Base-by-base conservation (phyloP, 169 alveolate genomes). In the Cryptosporidium muris region DNA sequence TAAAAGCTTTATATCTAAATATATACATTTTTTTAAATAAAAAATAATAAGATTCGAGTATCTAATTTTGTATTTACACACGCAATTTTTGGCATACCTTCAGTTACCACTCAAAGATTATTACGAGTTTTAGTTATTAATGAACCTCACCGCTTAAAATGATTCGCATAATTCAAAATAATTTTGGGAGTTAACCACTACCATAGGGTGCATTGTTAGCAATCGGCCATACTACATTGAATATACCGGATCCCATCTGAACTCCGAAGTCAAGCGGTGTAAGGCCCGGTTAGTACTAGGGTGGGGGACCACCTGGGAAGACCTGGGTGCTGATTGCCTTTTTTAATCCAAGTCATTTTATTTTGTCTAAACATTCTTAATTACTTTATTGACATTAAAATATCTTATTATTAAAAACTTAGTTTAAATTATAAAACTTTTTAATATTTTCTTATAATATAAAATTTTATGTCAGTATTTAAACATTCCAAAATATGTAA, bases 241-340 rank as follows among this genome's bases (percentile, higher is more conserved):
- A 90, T 58, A 93, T 94, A 93, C 96, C 96, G 92, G 96, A 93
- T 93, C 96, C 96, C 96, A 89, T 93, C 94, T 90, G 96, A 93
- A 91, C 96, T 93, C 96, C 92, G 96, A 93, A 93, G 96, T 93
- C 92, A 93, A 93, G 96, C 94, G 96, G 93, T 91, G 63, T 91
- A 91, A 93, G 96, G 96, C 92, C 82, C 58, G 94, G 94, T 89
- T 91, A 92, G 95, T 92, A 93, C 94, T 93, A 90, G 91, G 94
- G 93, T 93, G 96, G 96, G 96, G 93, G 96, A 93, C 96, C 95
- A 91, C 94, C 91, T 88, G 96, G 94, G 96, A 93, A 91, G 89
- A 90, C 94, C 94, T 47, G 88, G 92, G 60, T 92, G 94, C 88
- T 81, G 95, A 92, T 88, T 88, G 94, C 94, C 81, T 45, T 81